Evolutionary conservation across 176 grass and related monocot genomes (phyloP).

Genomic region (Pharus latifolius): DNA sequence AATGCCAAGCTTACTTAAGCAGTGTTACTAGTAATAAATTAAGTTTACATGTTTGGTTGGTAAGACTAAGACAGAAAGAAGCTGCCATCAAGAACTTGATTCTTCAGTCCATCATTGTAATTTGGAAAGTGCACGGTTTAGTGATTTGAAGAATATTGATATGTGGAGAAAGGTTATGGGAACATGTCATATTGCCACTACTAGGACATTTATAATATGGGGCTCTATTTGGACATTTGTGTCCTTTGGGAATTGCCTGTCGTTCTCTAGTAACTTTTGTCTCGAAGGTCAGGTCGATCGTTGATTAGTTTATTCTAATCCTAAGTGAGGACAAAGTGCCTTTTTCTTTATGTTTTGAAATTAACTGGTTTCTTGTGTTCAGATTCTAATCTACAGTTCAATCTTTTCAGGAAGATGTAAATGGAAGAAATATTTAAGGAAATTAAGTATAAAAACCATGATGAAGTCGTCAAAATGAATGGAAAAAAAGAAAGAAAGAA

Average conservation of each 20-base stretch:
- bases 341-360: background rate
- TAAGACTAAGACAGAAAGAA: background rate
- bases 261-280: slow-evolving; percentile 16
- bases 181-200: slow-evolving; percentile 29
- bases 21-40: background rate
- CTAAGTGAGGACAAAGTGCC: background rate
- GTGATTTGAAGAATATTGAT: background rate
- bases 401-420: background rate
- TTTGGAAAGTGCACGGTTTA: background rate
- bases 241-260: slow-evolving; percentile 19
- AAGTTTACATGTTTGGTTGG: background rate
- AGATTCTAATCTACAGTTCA: background rate
- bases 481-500: background rate
- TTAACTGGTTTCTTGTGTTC: background rate
- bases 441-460: background rate
- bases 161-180: slow-evolving; percentile 12
- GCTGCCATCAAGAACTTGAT: background rate
- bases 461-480: background rate
- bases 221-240: slow-evolving; percentile 8
- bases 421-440: background rate
- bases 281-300: background rate
- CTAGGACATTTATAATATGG: background rate
- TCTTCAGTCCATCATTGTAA: slow-evolving; percentile 10
- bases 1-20: background rate
- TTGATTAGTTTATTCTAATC: slow-evolving; percentile 11